Conservation (phyloP, 148 eudicot species). For the Fagopyrum tataricum region DNA sequence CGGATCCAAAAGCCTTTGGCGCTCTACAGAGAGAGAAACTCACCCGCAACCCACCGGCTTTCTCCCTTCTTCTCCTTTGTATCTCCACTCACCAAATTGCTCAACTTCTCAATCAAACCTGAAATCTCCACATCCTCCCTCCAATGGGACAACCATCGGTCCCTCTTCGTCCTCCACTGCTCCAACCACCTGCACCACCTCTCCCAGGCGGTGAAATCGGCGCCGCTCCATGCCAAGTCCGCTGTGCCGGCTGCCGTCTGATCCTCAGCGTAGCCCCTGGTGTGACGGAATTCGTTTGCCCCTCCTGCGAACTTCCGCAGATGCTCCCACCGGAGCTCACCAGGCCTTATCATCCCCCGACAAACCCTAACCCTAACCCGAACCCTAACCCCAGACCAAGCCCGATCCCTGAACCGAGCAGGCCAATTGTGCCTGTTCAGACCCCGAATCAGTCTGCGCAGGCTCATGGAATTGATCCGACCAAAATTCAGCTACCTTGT, state of each 20-base stretch:
- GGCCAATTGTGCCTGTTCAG: slow-evolving; percentile 33
- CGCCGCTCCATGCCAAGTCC: slow-evolving; percentile 54
- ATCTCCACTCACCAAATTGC: not conserved
- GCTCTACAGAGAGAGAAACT: slow-evolving; percentile 13
- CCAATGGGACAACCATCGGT: slow-evolving; percentile 22
- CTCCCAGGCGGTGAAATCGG: slow-evolving; percentile 15
- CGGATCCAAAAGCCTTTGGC: slow-evolving; percentile 14
- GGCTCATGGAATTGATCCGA: slow-evolving; percentile 85
- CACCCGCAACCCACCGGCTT: slow-evolving; percentile 7
- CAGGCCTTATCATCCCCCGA: slow-evolving; percentile 14
- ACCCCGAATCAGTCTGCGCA: slow-evolving; percentile 26
- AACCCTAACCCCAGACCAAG: slow-evolving; percentile 26
- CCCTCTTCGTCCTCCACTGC: slow-evolving; percentile 24
- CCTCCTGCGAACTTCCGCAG: slow-evolving; percentile 73
- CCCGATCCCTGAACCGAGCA: slow-evolving; percentile 14
- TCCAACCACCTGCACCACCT: slow-evolving; percentile 20
- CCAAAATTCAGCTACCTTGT: slow-evolving; percentile 80
- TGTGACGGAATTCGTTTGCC: slow-evolving; percentile 71
- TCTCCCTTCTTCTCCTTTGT: slow-evolving; percentile 1
- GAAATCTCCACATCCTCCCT: not conserved
- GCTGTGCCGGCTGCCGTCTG: slow-evolving; percentile 87
- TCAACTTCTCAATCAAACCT: no score
- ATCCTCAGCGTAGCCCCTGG: slow-evolving; percentile 62
- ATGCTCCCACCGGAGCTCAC: slow-evolving; percentile 60
- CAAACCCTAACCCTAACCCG: slow-evolving; percentile 31